These are phyloP conservation scores for Yamadazyma kanchanaburiensis DNA, from an alignment of 1,139 yeast species.

Conservation along the genomic window DNA sequence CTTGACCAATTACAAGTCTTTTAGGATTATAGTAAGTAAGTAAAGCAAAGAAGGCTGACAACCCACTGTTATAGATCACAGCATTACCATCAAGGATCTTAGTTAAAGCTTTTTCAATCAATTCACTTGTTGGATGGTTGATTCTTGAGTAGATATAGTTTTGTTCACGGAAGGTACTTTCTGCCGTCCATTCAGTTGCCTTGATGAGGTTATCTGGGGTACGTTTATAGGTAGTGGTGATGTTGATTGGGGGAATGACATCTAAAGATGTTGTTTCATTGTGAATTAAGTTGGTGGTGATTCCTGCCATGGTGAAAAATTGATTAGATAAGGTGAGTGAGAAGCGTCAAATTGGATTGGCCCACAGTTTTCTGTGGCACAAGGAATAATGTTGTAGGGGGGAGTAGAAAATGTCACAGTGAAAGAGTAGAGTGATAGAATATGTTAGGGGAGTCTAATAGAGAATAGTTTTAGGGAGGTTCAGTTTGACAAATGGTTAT, in stretches of 20 bases:
- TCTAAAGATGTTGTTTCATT: constrained; percentile 49
- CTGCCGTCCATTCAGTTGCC: constrained; percentile 26
- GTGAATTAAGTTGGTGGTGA: constrained; percentile 39
- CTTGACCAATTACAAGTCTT: constrained; percentile 68
- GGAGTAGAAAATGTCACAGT: too few species aligned
- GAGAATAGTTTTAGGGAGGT: too few species aligned
- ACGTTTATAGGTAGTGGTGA: constrained; percentile 76
- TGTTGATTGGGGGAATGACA: constrained; percentile 78
- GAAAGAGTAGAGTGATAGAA: too few species aligned
- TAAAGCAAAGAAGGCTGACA: constrained; percentile 78
- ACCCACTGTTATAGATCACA: constrained; percentile 72
- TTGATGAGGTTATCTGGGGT: constrained; percentile 50
- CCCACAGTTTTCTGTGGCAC: too few species aligned
- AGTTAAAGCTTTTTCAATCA: constrained; percentile 67
- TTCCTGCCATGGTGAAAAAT: constrained; percentile 16
- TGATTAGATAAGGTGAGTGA: too few species aligned
- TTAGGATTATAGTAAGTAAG: constrained; percentile 73
- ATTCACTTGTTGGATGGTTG: constrained; percentile 66
- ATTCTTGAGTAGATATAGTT: constrained; percentile 62
- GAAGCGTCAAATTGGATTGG: too few species aligned
- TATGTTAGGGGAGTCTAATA: too few species aligned
- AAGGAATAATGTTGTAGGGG: too few species aligned
- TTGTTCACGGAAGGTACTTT: constrained; percentile 12
- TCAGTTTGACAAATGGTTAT: too few species aligned
- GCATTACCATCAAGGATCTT: constrained; percentile 54